Evolutionary conservation across 2,329 filamentous ascomycete genomes (phyloP).

Genomic region (Ascocoryne sarcoides): DNA sequence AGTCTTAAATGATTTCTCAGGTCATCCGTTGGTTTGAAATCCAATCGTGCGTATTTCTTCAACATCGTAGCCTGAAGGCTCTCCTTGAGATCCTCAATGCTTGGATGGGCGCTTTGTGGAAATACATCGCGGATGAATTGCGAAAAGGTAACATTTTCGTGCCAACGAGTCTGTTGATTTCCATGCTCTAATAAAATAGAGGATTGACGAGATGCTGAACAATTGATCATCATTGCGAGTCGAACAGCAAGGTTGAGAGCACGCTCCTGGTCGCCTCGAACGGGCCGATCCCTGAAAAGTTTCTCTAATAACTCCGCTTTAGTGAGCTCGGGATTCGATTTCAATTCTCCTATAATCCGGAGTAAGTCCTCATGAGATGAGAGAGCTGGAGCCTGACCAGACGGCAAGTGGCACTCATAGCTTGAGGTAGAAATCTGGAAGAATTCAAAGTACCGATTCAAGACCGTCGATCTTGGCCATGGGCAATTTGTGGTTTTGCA

Average conservation of each 20-base stretch:
- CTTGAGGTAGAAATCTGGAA: slow-evolving; percentile 15
- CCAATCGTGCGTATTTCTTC: slow-evolving; percentile 20
- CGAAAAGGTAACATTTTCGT: slow-evolving; percentile 15
- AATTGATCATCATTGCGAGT: slow-evolving; percentile 23
- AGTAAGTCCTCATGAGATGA: slow-evolving; percentile 21
- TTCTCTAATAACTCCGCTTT: slow-evolving; percentile 9
- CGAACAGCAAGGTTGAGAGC: slow-evolving; percentile 21
- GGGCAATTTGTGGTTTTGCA: slow-evolving; percentile 12
- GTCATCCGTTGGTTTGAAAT: slow-evolving; percentile 23
- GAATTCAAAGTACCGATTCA: slow-evolving; percentile 19
- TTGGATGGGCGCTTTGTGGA: slow-evolving; percentile 18
- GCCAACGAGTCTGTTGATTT: slow-evolving; percentile 15
- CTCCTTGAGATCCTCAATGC: slow-evolving; percentile 16
- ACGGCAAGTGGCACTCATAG: slow-evolving; percentile 14
- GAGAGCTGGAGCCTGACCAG: slow-evolving; percentile 12
- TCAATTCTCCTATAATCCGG: slow-evolving; percentile 15
- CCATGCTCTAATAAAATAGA: slow-evolving; percentile 19
- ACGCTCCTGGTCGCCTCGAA: slow-evolving; percentile 16
- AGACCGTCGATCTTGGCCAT: slow-evolving; percentile 10
- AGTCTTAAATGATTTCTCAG: slow-evolving; percentile 26
- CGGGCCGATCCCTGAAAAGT: slow-evolving; percentile 10
- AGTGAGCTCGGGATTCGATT: slow-evolving; percentile 13
- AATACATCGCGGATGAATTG: slow-evolving; percentile 18
- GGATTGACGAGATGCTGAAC: slow-evolving; percentile 15
- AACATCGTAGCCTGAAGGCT: slow-evolving; percentile 20